Evolutionary conservation across 441 rosid species (phyloP).

Genomic region (Caryocar brasiliense): DNA sequence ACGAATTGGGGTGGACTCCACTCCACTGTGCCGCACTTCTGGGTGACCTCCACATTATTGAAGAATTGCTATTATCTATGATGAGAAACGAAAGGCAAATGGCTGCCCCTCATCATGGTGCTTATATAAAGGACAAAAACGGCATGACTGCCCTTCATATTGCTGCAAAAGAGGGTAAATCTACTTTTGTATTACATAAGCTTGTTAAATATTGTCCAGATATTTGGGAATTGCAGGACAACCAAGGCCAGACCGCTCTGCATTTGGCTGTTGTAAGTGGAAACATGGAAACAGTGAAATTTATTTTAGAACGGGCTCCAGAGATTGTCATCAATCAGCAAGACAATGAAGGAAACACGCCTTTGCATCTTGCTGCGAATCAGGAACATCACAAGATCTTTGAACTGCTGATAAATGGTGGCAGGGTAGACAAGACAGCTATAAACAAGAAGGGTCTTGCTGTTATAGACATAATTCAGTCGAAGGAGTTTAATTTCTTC

Average conservation of each 20-base stretch:
- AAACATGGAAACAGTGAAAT: slow-evolving; percentile 12
- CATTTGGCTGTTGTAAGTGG: slow-evolving; percentile 29
- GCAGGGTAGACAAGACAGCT: too few species aligned
- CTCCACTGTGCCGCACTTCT: slow-evolving; percentile 23
- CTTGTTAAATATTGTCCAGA: slow-evolving; percentile 19
- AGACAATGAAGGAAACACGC: slow-evolving; percentile 33
- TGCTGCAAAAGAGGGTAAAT: slow-evolving; percentile 35
- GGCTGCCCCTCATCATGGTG: slow-evolving; percentile 2
- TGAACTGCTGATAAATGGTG: too few species aligned
- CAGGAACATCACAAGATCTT: slow-evolving; percentile 10
- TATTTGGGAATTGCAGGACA: slow-evolving; percentile 23
- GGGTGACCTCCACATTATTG: not conserved
- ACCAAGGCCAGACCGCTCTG: slow-evolving; percentile 25
- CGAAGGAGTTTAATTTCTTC: too few species aligned
- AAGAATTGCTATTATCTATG: not conserved
- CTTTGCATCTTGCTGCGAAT: slow-evolving; percentile 28
- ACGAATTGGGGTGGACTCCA: slow-evolving; percentile 25
- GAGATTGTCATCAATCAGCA: slow-evolving; percentile 20
- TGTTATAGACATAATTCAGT: too few species aligned
- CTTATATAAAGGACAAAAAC: slow-evolving; percentile 13
- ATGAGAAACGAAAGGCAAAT: too few species aligned
- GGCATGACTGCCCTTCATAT: slow-evolving; percentile 25
- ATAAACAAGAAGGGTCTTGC: too few species aligned
- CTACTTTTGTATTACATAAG: slow-evolving; percentile 11
- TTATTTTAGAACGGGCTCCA: slow-evolving; percentile 13